phyloP scores from a whole-genome alignment of 2,329 filamentous ascomycete species.

The Rasamsonia emersonii region DNA sequence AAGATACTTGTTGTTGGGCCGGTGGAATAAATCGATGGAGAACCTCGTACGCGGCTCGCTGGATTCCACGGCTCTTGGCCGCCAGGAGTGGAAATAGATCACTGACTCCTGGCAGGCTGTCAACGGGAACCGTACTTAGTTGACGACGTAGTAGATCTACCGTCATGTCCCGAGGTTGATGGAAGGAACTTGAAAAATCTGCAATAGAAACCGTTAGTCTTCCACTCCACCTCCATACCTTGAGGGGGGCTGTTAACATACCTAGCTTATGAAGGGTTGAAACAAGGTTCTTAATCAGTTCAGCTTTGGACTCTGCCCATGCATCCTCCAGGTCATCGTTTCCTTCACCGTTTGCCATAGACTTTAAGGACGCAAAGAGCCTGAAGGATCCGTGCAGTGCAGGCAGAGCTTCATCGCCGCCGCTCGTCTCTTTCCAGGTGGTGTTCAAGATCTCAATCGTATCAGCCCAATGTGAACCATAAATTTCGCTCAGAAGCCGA shows the following conservation, averaged over 20 bases:
- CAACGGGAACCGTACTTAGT: slow-evolving; percentile 54
- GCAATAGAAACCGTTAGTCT: too few species aligned
- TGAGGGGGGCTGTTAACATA: too few species aligned
- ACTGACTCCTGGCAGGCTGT: slow-evolving; percentile 53
- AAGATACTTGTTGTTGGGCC: slow-evolving; percentile 69
- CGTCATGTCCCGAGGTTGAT: slow-evolving; percentile 65
- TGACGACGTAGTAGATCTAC: slow-evolving; percentile 66
- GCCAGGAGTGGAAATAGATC: slow-evolving; percentile 70
- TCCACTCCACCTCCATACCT: too few species aligned
- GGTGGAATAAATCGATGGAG: slow-evolving; percentile 72
- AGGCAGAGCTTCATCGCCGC: slow-evolving; percentile 47
- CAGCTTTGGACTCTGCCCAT: slow-evolving; percentile 52
- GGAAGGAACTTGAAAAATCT: slow-evolving; percentile 43
- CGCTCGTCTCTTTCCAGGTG: slow-evolving; percentile 46
- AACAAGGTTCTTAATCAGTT: slow-evolving; percentile 49
- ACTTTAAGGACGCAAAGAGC: slow-evolving; percentile 56
- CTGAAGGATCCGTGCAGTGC: slow-evolving; percentile 65
- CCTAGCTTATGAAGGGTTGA: slow-evolving; percentile 33
- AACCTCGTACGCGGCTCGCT: slow-evolving; percentile 70
- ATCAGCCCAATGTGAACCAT: slow-evolving; percentile 78
- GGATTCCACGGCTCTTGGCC: slow-evolving; percentile 64
- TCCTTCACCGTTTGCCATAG: slow-evolving; percentile 51
- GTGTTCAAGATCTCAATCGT: slow-evolving; percentile 50
- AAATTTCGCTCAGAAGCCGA: slow-evolving; percentile 69
- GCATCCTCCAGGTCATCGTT: slow-evolving; percentile 83